Evolutionary conservation across 2,329 filamentous ascomycete genomes (phyloP), one percentile per base, ranked within the genome.

Genomic region (Fusarium beomiforme): DNA sequence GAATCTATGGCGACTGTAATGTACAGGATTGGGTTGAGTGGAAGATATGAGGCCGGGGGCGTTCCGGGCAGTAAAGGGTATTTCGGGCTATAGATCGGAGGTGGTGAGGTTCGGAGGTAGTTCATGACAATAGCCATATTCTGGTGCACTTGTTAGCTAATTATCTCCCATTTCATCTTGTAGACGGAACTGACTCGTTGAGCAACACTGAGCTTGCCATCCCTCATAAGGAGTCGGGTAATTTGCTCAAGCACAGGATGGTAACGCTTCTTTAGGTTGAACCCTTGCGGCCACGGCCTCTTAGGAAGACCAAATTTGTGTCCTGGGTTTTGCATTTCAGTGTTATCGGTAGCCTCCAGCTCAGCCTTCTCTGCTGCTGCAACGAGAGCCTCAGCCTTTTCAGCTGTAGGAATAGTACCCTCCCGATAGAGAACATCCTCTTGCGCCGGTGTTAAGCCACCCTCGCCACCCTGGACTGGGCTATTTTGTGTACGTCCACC

Each of bases 1-100:
- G 93, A 97, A 85, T 99, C 96, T 77, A 99, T 91, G 34, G 95
- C 94, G 34, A 97, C 87, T 16, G 92, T 93, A 50, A 99, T 90
- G 84, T 98, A 99, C 59, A 93, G 88, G 59, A 97, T 87, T 3
- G 96, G 96, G 81, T 98, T 93, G 34, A 97, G 89, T 5, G 96
- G 94, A 13, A 99, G 91, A 75, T 95, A 91, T 7, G 88, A 85
- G 26, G 93, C 86, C 3, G 94, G 93, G 3, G 95, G 93, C 3
- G 91, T 86, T 61, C 93, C 93, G 4, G 94, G 92, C 36, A 95
- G 84, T 33, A 96, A 88, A 19, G 92, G 91, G 58, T 89, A 90
- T 65, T 86, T 83, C 24, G 93, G 89, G 80, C 91, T 93, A 78
- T 92, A 85, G 69, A 88, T 91, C 21, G 96, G 96, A 16, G 95